Base-by-base conservation (phyloP, 2,329 filamentous ascomycete genomes). In the Alternaria sp. region DNA sequence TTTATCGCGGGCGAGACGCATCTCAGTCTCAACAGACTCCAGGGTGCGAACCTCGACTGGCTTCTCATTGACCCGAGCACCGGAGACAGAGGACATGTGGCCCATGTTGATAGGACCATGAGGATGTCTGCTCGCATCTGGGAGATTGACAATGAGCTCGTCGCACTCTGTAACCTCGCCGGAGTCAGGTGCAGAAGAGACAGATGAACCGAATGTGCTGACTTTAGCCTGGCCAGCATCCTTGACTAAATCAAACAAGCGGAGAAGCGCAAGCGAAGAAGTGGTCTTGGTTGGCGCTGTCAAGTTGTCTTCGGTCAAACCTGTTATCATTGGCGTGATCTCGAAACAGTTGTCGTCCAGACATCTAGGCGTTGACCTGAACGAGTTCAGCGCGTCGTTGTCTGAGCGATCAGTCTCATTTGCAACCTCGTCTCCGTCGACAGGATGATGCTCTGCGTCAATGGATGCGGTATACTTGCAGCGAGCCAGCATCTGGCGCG, bases 391-490 rank as follows among this genome's bases (percentile, higher is more conserved):
- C 22, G 20, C n/a, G 5, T 18, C 10, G n/a, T 20, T n/a, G n/a
- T 40, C 18, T 16, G 36, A 9, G 9, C 8, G 5, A 4, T 40
- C n/a, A 11, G 40, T 1, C 10, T 34, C 28, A 5, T 54, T 5
- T 4, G 5, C 12, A 10, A 20, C 9, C 2, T 38, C 7, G 20
- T 38, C 14, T 40, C 34, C 12, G 5, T 27, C 10, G 5, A 11
- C 32, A 11, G 10, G 36, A 22, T 53, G 22, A 41, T 43, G 49
- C 36, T 64, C 62, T 5, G 59, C 18, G 20, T 62, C 62, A 9
- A 45, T 11, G 7, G 43, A 36, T 6, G 18, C 4, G 12, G 18
- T 34, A 20, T 36, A 46, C 6, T 41, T 40, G 40, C 54, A 57
- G 8, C 59, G 54, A 6, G 36, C 18, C 8, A 59, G 22, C 54